Evolutionary conservation across 352 stramenopile species (phyloP).

Genomic region (Globisporangium parvum): DNA sequence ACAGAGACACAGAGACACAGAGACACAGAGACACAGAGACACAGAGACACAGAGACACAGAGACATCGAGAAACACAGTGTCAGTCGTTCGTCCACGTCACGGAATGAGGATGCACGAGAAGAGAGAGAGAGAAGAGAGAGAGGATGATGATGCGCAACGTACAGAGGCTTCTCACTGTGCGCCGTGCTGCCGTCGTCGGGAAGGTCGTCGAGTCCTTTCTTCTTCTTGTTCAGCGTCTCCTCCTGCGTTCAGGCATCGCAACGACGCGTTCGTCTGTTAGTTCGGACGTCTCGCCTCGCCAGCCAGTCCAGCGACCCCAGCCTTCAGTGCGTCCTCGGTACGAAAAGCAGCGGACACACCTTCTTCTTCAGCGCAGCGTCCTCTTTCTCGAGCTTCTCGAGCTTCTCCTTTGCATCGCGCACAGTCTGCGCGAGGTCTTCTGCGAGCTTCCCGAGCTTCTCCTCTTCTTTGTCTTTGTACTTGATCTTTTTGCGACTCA

Average conservation of each 20-base stretch:
- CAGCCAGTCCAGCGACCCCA: neutral
- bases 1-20: neutral
- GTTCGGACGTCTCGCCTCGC: too few relatives aligned
- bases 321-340: too few relatives aligned
- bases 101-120: neutral
- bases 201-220: conserved; percentile 43
- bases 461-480: conserved; percentile 89
- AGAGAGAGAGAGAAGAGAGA: neutral
- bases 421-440: conserved; percentile 76
- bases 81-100: too few relatives aligned
- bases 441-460: conserved; percentile 70
- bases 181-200: conserved; percentile 28
- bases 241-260: conserved; percentile 22
- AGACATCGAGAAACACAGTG: too few relatives aligned
- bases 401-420: conserved; percentile 71
- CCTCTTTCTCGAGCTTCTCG: conserved; percentile 86
- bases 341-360: conserved; percentile 7
- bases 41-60: neutral
- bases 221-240: conserved; percentile 82
- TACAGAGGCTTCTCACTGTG: conserved; percentile 62
- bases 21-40: too few relatives aligned
- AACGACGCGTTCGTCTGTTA: neutral
- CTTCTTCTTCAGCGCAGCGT: conserved; percentile 63
- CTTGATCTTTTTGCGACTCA: conserved; percentile 85
- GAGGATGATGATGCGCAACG: conserved; percentile 11